phyloP scores from a whole-genome alignment of 768 basidiomycete genomes.

The Amanita thiersii region DNA sequence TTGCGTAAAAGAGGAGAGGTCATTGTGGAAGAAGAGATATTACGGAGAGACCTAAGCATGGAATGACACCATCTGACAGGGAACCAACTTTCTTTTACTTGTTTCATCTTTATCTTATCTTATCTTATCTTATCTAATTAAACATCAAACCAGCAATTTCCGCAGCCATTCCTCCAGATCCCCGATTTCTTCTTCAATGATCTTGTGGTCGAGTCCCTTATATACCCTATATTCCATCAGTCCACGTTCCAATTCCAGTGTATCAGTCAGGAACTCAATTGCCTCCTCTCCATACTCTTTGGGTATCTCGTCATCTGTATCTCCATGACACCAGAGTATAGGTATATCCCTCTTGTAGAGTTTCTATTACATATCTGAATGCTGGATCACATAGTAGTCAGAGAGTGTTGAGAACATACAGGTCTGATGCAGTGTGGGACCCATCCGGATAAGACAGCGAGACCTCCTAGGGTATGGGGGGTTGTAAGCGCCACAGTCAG shows the following conservation, averaged over 20 bases:
- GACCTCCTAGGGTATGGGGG: slow-evolving; percentile 25
- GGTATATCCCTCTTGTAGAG: slow-evolving; percentile 18
- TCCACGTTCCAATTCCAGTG: slow-evolving; percentile 11
- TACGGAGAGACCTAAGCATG: too few species aligned
- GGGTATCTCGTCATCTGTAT: slow-evolving; percentile 23
- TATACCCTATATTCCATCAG: slow-evolving; percentile 14
- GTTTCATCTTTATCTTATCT: too few species aligned
- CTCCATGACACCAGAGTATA: slow-evolving; percentile 31
- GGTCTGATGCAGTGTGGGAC: slow-evolving; percentile 17
- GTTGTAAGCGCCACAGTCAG: slow-evolving; percentile 24
- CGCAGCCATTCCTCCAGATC: slow-evolving; percentile 12
- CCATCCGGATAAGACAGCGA: slow-evolving; percentile 30
- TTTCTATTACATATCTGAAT: neutral
- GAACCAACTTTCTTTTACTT: too few species aligned
- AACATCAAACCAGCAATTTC: too few species aligned
- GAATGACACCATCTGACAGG: too few species aligned
- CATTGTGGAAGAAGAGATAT: neutral
- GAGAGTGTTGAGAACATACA: neutral
- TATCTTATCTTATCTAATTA: too few species aligned
- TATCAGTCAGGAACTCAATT: slow-evolving; percentile 18
- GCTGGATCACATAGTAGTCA: neutral
- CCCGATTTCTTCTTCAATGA: slow-evolving; percentile 16
- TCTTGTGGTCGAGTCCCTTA: slow-evolving; percentile 17
- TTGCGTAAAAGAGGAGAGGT: neutral
- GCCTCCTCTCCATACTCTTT: slow-evolving; percentile 21